phyloP scores from a whole-genome alignment of 768 basidiomycete species.

The Lentinus tigrinus region DNA sequence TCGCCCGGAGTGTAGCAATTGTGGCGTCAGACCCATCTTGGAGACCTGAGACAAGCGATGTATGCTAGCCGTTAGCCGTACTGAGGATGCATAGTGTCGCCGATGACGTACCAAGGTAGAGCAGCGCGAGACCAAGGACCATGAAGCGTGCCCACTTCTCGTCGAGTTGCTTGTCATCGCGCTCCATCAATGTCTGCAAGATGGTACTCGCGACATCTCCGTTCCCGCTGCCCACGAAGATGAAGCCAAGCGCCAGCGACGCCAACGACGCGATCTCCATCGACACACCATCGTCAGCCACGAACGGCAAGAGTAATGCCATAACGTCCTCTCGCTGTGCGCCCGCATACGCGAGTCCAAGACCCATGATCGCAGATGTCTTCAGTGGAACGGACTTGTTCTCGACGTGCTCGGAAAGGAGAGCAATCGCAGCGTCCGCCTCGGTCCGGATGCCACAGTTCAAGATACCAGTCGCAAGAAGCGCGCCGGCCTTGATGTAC shows the following conservation, averaged over 20 bases:
- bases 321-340: conserved; percentile 86
- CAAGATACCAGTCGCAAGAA: conserved; percentile 91
- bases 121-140: conserved; percentile 82
- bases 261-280: conserved; percentile 90
- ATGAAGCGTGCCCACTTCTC: conserved; percentile 96
- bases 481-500: conserved; percentile 95
- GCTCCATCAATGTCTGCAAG: conserved; percentile 88
- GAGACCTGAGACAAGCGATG: conserved; percentile 52
- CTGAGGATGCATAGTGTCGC: too few relatives aligned
- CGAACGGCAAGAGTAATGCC: conserved; percentile 70
- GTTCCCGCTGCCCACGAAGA: conserved; percentile 93
- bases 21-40: conserved; percentile 95
- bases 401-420: conserved; percentile 87
- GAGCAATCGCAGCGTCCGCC: conserved; percentile 87
- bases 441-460: conserved; percentile 89
- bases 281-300: conserved; percentile 76
- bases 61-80: not conserved
- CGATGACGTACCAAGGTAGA: conserved; percentile 77
- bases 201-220: conserved; percentile 90
- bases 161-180: conserved; percentile 68
- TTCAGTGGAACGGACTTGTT: conserved; percentile 83
- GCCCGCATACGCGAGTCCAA: conserved; percentile 94
- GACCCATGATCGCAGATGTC: conserved; percentile 86
- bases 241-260: conserved; percentile 87
- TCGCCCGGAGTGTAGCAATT: conserved; percentile 88